phyloP scores from a whole-genome alignment of 768 basidiomycete species.

The Podaxis sp. region DNA sequence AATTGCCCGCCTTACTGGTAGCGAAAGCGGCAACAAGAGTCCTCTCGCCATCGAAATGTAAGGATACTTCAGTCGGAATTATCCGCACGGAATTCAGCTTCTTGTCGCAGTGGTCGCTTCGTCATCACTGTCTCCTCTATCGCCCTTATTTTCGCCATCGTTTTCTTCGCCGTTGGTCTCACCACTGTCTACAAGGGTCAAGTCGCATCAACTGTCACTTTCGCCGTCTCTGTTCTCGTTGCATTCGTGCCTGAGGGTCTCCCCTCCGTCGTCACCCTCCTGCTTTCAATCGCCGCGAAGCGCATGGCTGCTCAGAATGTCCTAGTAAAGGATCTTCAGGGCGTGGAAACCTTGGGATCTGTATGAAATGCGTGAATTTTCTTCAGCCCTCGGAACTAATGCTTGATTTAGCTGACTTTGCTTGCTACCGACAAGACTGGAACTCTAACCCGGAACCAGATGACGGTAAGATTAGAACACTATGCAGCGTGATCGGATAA shows the following conservation, averaged over 20 bases:
- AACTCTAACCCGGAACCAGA: conserved; percentile 68
- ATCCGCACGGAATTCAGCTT: neutral
- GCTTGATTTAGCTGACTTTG: conserved; percentile 47
- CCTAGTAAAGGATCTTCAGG: conserved; percentile 72
- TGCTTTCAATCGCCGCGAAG: conserved; percentile 68
- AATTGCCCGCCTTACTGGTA: conserved; percentile 65
- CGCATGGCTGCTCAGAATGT: conserved; percentile 72
- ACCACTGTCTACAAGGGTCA: conserved; percentile 65
- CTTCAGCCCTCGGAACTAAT: neutral
- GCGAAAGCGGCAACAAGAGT: conserved; percentile 61
- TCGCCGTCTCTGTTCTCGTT: conserved; percentile 59
- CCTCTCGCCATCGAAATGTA: conserved; percentile 69
- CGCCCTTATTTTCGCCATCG: conserved; percentile 57
- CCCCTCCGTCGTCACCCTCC: conserved; percentile 64
- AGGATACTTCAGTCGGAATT: conserved; percentile 15
- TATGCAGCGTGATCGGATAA: neutral
- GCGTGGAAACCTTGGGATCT: conserved; percentile 62
- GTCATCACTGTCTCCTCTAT: conserved; percentile 61
- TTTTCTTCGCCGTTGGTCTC: conserved; percentile 67
- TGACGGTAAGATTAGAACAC: conserved; percentile 44
- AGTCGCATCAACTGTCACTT: conserved; percentile 57
- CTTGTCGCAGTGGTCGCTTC: conserved; percentile 45
- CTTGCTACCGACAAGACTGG: conserved; percentile 75
- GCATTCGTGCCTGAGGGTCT: conserved; percentile 64
- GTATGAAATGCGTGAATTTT: conserved; percentile 23